These are phyloP conservation scores for Cladobotryum mycophilum DNA, from an alignment of 2,329 filamentous ascomycete genomes.

Conservation along the genomic window DNA sequence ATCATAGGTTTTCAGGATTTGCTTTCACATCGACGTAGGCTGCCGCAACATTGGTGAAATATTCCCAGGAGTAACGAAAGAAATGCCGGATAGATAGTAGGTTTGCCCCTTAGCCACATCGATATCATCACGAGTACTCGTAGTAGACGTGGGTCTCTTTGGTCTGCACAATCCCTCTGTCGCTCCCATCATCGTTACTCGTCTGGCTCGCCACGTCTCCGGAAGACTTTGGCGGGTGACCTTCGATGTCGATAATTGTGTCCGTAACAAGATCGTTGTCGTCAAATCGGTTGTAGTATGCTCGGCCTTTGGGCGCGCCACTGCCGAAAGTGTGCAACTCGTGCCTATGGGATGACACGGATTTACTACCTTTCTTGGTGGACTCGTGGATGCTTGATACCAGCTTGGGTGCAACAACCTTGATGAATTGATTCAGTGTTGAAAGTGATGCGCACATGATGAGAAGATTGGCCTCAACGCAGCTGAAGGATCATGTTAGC, in stretches of 20 bases:
- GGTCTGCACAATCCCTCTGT: neutral
- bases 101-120: too few species aligned
- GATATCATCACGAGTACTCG: neutral
- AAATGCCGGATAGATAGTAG: too few species aligned
- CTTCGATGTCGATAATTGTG: neutral
- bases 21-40: too few species aligned
- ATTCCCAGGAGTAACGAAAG: too few species aligned
- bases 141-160: slow-evolving; percentile 1
- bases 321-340: slow-evolving; percentile 3
- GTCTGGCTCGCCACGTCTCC: neutral
- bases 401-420: slow-evolving; percentile 20
- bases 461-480: slow-evolving; percentile 32
- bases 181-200: neutral
- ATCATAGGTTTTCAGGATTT: too few species aligned
- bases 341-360: neutral
- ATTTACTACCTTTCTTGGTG: neutral
- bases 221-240: neutral
- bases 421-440: slow-evolving; percentile 24
- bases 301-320: neutral
- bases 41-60: too few species aligned
- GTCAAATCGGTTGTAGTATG: slow-evolving; percentile 5
- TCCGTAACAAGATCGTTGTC: slow-evolving; percentile 1
- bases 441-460: slow-evolving; percentile 28
- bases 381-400: slow-evolving; percentile 12
- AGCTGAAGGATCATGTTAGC: slow-evolving; percentile 12